Evolutionary conservation across 768 basidiomycete species (phyloP), one percentile per base, ranked within the genome.

Genomic region (Russula abietina): DNA sequence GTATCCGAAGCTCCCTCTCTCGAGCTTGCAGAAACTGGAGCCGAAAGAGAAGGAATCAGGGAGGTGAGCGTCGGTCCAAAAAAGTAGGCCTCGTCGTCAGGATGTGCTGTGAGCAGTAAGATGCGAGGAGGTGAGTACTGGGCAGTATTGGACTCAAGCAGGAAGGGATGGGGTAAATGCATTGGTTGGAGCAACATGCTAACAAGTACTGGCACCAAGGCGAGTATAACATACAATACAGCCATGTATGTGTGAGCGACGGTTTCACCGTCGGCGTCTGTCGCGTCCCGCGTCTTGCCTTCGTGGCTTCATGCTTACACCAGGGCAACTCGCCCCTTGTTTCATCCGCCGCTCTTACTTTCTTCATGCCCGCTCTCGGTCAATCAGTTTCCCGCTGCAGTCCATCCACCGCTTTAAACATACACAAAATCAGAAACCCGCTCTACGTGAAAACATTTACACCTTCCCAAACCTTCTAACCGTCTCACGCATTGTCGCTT

Each of bases 21-120:
- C 24, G 50, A 10, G 39, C 32, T 53, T 12, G 17, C 39, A 26
- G 60, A 61, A 30, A 17, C 36, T 26, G 46, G 24, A 16, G 30
- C 19, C 19, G 24, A 24, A 36, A 33, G 55, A 10, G 59, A 51
- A 55, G 60, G 64, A 22, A 63, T 64, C 36, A 94, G 77, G 2
- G 81, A 78, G 36, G 87, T 75, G 16, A 96, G 72, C 0, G 91
- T 93, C 0, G 94, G 94, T 4, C 86, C 85, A 72, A 98, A 98
- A 79, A 98, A 98, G 80, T 95, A 83, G 72, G 85, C 86, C 75
- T 97, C 94, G 71, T 98, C 94, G 71, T 97, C 94, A 2, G 94
- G 94, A 71, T 98, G 94, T 30, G 94, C 93, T 0, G 94, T 96
- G 50, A 98, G 73, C 3, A 97, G 72, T 41, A 93, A 77, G 38